Evolutionary conservation across 305 asterid genomes (phyloP).

Genomic region (Ruellia speciosa): DNA sequence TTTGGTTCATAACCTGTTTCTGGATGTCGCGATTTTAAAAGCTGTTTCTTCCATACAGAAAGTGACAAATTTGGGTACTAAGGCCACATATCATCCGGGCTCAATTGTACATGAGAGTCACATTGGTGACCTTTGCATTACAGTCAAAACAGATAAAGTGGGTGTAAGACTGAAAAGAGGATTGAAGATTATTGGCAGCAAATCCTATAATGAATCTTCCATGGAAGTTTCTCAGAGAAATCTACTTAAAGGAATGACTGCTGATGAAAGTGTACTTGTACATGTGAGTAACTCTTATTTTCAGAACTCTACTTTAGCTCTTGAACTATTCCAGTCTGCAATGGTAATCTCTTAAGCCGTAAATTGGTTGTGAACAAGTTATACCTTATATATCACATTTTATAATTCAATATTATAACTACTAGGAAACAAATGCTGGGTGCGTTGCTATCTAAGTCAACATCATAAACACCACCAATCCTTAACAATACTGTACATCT

Average conservation of each 20-base stretch:
- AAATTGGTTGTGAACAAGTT: conserved; percentile 8
- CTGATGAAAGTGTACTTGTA: conserved; percentile 87
- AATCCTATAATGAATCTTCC: conserved; percentile 33
- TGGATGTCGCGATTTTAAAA: conserved; percentile 75
- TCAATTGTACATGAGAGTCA: conserved; percentile 58
- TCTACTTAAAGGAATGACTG: conserved; percentile 88
- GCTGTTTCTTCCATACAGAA: conserved; percentile 81
- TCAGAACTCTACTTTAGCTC: conserved; percentile 8
- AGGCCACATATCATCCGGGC: conserved; percentile 33
- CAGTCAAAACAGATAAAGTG: conserved; percentile 55
- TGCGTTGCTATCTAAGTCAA: conserved; percentile 5
- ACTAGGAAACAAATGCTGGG: background rate
- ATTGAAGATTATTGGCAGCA: conserved; percentile 43
- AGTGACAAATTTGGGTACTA: conserved; percentile 41
- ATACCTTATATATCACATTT: conserved; percentile 1
- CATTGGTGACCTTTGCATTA: conserved; percentile 67
- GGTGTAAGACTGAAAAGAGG: conserved; percentile 56
- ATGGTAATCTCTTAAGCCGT: conserved; percentile 11
- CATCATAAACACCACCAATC: background rate
- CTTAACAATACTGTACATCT: background rate
- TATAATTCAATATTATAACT: conserved; percentile 9
- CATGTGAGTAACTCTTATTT: conserved; percentile 55
- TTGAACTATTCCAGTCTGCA: conserved; percentile 5
- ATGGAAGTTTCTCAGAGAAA: conserved; percentile 61
- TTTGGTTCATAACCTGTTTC: conserved; percentile 88